Base-by-base conservation (phyloP, 306 rosid species). In the Crataegus laevigata region DNA sequence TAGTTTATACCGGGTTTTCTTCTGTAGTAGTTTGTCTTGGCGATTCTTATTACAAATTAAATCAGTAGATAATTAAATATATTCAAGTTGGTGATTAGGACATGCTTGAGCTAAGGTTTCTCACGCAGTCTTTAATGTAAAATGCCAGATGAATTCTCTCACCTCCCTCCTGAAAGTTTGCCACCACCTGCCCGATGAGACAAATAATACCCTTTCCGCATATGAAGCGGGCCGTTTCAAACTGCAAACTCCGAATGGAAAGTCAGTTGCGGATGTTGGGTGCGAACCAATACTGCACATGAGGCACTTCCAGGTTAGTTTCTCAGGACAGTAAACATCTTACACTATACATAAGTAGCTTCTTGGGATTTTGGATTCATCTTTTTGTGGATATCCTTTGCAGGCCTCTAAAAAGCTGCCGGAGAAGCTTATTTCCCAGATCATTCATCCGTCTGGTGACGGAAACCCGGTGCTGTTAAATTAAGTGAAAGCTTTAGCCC, bases 201-300 rank as follows among this genome's bases (percentile, higher is more conserved):
- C 68, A 40, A 77, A 70, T n/a, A 28, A 1, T 51, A 42, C 24
- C 19, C 78, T 94, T 21, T 79, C 91, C 2, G 81, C 88, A 12
- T 88, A 89, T 68, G 88, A 84, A 82, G 97, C 99, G 21, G 86
- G 88, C 80, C 72, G 81, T 73, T 92, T 92, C 70, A 89, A 90
- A 73, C 77, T 88, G 73, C 90, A 82, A 70, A 94, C 99, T 30
- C 93, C 92, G 11, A 94, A 85, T 55, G 99, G 99, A 29, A 90
- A 88, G 79, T 89, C 90, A 43, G 88, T 94, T 34, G 97, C 99
- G 10, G 99, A 89, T 34, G 89, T 92, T n/a, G 99, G 99, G 69
- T 90, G 99, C 34, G 98, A 92, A 81, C 98, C 99, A 40, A 90
- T 94, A 74, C 69, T 94, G 92, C 97, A 94, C 84, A 94, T 94